Percentiles rank a stretch among this genome's conserved stretches.
Conservation (phyloP, 1,284 basidiomycete genomes). For the Moesziomyces sp. region DNA sequence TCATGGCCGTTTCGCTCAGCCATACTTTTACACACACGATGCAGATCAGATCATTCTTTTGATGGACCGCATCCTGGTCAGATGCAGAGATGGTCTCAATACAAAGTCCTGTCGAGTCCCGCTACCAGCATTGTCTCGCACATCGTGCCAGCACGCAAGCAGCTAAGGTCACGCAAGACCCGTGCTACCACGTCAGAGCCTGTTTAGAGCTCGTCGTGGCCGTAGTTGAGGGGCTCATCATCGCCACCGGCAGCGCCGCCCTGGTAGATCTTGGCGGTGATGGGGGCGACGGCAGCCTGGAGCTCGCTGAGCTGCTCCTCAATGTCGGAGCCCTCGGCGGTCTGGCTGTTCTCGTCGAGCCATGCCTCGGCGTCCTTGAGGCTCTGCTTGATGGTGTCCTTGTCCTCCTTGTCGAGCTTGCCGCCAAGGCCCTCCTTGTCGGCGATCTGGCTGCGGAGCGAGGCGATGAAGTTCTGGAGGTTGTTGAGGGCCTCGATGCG, state of each 20-base stretch:
- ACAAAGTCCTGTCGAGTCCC: neutral
- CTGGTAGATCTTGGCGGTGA: slow-evolving; percentile 67
- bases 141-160: too few species aligned
- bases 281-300: slow-evolving; percentile 65
- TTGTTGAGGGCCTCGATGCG: slow-evolving; percentile 65
- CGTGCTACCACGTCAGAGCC: too few species aligned
- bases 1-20: too few species aligned
- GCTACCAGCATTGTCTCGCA: neutral
- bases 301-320: slow-evolving; percentile 67
- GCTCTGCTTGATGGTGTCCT: slow-evolving; percentile 64
- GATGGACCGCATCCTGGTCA: neutral
- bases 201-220: slow-evolving; percentile 66
- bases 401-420: slow-evolving; percentile 67
- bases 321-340: slow-evolving; percentile 65
- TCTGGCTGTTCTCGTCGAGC: slow-evolving; percentile 66
- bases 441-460: slow-evolving; percentile 60
- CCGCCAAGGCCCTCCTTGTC: slow-evolving; percentile 68
- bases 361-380: slow-evolving; percentile 67
- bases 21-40: neutral
- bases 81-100: neutral
- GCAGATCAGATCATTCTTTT: neutral
- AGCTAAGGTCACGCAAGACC: neutral
- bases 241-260: slow-evolving; percentile 41
- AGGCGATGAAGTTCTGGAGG: slow-evolving; percentile 66
- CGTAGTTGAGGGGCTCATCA: slow-evolving; percentile 65